Percentiles rank a stretch among this genome's conserved stretches.
These are phyloP conservation scores for Blastocystis sp. DNA, from an alignment of 352 stramenopile genomes.

Conservation along the genomic window DNA sequence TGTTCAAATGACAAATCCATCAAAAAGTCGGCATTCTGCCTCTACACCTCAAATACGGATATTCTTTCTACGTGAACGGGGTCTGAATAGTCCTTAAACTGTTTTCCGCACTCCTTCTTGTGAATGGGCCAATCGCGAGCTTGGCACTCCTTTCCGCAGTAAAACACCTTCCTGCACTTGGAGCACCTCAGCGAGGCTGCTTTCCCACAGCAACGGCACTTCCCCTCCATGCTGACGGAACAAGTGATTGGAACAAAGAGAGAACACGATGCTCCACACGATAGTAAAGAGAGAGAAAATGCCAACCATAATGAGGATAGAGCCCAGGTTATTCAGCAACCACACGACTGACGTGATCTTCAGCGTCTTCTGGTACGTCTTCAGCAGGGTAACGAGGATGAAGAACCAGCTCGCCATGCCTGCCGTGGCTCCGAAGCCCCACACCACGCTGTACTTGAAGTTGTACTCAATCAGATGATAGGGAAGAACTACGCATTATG, in stretches of 20 bases:
- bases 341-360: slow-evolving; percentile 59
- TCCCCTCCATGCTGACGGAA: neutral
- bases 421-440: slow-evolving; percentile 8
- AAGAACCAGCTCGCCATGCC: slow-evolving; percentile 51
- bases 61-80: neutral
- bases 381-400: slow-evolving; percentile 55
- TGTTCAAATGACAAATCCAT: neutral
- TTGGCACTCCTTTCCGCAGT: slow-evolving; percentile 28
- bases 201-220: slow-evolving; percentile 42
- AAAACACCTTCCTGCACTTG: slow-evolving; percentile 47
- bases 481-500: slow-evolving; percentile 25
- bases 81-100: slow-evolving; percentile 8
- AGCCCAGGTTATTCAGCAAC: slow-evolving; percentile 41
- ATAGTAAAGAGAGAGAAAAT: slow-evolving; percentile 67
- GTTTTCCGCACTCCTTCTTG: slow-evolving; percentile 21
- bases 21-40: neutral
- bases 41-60: neutral
- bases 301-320: slow-evolving; percentile 50
- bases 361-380: slow-evolving; percentile 38
- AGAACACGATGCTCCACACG: slow-evolving; percentile 47
- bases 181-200: neutral
- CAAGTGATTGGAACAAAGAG: slow-evolving; percentile 1
- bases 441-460: neutral
- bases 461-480: slow-evolving; percentile 45
- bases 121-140: slow-evolving; percentile 26